Base-by-base conservation (phyloP, 768 basidiomycete species). In the Strobilomyces dryophilus region DNA sequence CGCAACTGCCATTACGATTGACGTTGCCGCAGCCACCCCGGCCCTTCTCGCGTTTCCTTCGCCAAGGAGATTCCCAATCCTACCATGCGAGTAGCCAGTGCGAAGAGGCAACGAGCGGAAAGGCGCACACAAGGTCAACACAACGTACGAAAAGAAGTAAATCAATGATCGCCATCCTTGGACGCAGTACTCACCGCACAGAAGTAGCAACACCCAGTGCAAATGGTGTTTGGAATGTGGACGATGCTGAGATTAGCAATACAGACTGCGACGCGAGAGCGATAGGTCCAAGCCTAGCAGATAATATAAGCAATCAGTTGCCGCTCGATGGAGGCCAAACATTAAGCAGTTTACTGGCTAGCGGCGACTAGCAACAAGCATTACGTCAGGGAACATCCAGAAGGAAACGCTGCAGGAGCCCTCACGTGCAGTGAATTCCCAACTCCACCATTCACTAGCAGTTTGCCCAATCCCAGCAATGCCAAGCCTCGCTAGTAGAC, bases 371-470 rank as follows among this genome's bases (percentile, higher is more conserved):
- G 20, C n/a, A 10, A 12, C 15, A 35, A 5, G 32, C 12, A 18
- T 31, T 18, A 17, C 15, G 20, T 56, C 35, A 53, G 47, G 35
- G 14, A 47, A 36, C 8, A 47, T 45, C 11, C 35, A 24, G 17
- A 14, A 48, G 18, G 40, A 17, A 34, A 41, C 0, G 8, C 18
- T 36, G 20, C 35, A 36, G 5, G 35, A 20, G n/a, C 5, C 58
- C 68, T 61, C 53, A 69, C 68, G 72, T 24, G 84, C 85, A 32
- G 88, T 70, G 6, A 92, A 78, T 70, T 97, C 94, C 95, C 95
- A 95, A 35, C 88, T 85, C 93, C 95, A 98, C 95, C 95, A 98
- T 69, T 98, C 95, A 4, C 83, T 84, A 1, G 90, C 91, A 5
- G 82, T 86, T 67, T 93, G 92, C 0, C 84, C 52, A 18, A 92